phyloP scores from a whole-genome alignment of 208 protist species.

The Trypanosoma boissoni region DNA sequence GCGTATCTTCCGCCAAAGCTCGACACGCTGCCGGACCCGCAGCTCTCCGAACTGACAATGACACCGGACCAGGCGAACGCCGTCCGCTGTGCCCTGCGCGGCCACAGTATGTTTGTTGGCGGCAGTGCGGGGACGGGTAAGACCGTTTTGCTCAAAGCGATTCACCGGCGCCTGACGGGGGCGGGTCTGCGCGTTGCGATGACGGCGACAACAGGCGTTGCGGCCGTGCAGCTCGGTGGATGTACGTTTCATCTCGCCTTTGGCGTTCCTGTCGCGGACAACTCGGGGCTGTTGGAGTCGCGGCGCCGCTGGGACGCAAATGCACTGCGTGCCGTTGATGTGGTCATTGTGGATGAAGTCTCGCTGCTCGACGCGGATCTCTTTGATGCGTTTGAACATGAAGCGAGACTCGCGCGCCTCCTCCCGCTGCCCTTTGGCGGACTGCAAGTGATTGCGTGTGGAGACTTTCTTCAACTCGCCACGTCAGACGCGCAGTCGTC shows the following conservation, averaged over 20 bases:
- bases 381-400: slow-evolving; percentile 84
- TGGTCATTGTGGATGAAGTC: slow-evolving; percentile 92
- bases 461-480: slow-evolving; percentile 92
- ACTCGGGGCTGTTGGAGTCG: neutral
- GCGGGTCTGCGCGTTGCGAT: slow-evolving; percentile 78
- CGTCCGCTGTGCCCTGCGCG: slow-evolving; percentile 52
- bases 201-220: slow-evolving; percentile 88
- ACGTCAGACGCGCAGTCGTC: slow-evolving; percentile 21
- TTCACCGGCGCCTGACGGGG: slow-evolving; percentile 56
- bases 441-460: slow-evolving; percentile 88
- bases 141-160: slow-evolving; percentile 81
- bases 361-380: slow-evolving; percentile 78
- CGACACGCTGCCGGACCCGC: slow-evolving; percentile 53
- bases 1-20: slow-evolving; percentile 81
- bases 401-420: slow-evolving; percentile 74
- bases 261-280: slow-evolving; percentile 47
- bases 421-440: slow-evolving; percentile 77
- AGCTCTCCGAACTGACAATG: slow-evolving; percentile 32
- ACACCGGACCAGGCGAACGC: slow-evolving; percentile 76
- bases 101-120: slow-evolving; percentile 79
- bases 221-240: slow-evolving; percentile 85
- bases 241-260: slow-evolving; percentile 92
- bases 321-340: slow-evolving; percentile 81
- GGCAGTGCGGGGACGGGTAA: slow-evolving; percentile 91
- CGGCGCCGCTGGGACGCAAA: slow-evolving; percentile 63